Conservation (phyloP, 352 stramenopile species). For the Peronospora belbahrii region DNA sequence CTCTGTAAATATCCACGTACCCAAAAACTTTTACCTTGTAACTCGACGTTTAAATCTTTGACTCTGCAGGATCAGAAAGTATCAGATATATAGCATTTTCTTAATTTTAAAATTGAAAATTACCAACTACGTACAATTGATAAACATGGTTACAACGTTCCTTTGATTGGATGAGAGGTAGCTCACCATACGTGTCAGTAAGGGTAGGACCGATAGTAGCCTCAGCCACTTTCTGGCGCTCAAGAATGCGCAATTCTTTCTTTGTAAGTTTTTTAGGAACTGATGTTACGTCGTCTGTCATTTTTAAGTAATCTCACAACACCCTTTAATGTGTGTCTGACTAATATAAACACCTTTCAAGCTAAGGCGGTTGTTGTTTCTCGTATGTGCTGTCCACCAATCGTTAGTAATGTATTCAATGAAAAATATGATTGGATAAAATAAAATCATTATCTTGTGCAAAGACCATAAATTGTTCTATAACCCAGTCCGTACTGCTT, state of each 20-base stretch:
- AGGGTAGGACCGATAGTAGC: conserved; percentile 57
- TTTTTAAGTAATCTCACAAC: too few relatives aligned
- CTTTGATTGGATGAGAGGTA: conserved; percentile 87
- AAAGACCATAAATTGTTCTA: too few relatives aligned
- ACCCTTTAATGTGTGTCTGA: too few relatives aligned
- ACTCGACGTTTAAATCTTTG: conserved; percentile 64
- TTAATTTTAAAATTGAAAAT: not conserved
- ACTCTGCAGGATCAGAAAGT: conserved; percentile 9
- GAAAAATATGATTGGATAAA: conserved; percentile 27
- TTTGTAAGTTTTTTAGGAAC: conserved; percentile 83
- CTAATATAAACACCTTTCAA: too few relatives aligned
- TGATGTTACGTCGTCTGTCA: conserved; percentile 38
- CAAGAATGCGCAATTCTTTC: conserved; percentile 86
- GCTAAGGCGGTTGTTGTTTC: too few relatives aligned
- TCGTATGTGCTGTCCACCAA: conserved; percentile 18
- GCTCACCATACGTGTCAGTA: conserved; percentile 82
- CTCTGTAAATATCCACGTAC: conserved; percentile 93
- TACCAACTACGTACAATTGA: conserved; percentile 52
- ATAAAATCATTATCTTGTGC: too few relatives aligned
- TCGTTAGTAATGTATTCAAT: conserved; percentile 2
- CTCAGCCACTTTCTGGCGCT: conserved; percentile 75
- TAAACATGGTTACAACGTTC: conserved; percentile 55
- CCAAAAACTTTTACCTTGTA: conserved; percentile 89
- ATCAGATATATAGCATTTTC: conserved; percentile 1
- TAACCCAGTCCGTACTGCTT: too few relatives aligned